These are phyloP conservation scores for Colletotrichum lini DNA, from an alignment of 2,329 filamentous ascomycete species.

Conservation along the genomic window DNA sequence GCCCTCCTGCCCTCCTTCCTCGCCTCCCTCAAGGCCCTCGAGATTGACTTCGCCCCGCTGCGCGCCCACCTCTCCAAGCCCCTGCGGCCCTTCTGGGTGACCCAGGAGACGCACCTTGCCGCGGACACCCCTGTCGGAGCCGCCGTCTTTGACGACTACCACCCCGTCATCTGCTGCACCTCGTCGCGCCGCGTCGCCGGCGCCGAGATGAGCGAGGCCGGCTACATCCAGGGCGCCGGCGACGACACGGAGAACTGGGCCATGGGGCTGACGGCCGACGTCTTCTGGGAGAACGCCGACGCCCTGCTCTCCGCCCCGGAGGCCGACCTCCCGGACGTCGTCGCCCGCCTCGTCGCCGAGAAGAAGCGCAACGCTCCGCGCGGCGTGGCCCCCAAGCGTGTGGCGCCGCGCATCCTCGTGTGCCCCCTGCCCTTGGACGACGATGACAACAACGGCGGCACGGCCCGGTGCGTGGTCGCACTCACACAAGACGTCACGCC, in stretches of 20 bases:
- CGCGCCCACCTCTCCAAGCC: conserved; percentile 76
- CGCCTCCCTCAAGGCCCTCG: conserved; percentile 66
- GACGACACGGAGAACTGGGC: conserved; percentile 98
- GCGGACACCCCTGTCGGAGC: conserved; percentile 43
- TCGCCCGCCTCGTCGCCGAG: conserved; percentile 59
- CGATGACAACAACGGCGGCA: conserved; percentile 14
- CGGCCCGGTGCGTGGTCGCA: conserved; percentile 56
- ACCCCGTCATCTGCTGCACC: conserved; percentile 87
- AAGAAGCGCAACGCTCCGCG: conserved; percentile 38
- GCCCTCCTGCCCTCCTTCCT: conserved; percentile 70
- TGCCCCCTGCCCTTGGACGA: conserved; percentile 50
- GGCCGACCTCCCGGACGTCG: conserved; percentile 69
- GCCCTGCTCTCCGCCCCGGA: conserved; percentile 75
- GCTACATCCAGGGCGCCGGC: conserved; percentile 92
- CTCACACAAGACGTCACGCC: conserved; percentile 61
- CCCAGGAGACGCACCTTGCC: conserved; percentile 72
- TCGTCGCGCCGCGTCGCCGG: conserved; percentile 81
- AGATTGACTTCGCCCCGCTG: conserved; percentile 70
- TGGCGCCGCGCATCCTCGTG: conserved; percentile 57
- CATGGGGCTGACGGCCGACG: conserved; percentile 78
- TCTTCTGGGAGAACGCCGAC: conserved; percentile 84
- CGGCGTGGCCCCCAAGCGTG: conserved; percentile 44
- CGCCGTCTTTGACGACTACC: conserved; percentile 69
- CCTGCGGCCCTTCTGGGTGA: conserved; percentile 85
- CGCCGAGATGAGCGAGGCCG: conserved; percentile 73